Conservation (phyloP, 768 basidiomycete genomes). For the Mycena latifolia region DNA sequence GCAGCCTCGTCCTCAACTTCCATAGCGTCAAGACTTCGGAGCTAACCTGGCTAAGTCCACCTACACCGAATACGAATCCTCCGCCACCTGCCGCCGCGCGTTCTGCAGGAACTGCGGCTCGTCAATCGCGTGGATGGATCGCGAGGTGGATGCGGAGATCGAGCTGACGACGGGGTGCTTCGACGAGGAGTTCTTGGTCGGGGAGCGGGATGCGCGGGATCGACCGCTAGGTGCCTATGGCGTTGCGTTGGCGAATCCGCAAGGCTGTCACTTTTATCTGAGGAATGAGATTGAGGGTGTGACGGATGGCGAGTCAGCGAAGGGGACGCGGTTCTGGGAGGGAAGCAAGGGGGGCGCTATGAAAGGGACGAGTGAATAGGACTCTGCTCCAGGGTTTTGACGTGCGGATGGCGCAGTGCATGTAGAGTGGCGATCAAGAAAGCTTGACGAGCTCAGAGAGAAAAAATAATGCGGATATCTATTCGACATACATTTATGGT, state of each 20-base stretch:
- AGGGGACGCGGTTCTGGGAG: constrained; percentile 24
- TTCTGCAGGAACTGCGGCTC: constrained; percentile 30
- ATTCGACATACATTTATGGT: too few species aligned
- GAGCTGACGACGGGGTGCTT: constrained; percentile 19
- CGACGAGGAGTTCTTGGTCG: constrained; percentile 26
- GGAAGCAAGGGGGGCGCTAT: constrained; percentile 16
- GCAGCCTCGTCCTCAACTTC: neutral
- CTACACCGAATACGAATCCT: constrained; percentile 30
- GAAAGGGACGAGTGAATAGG: neutral
- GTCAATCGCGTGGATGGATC: constrained; percentile 21
- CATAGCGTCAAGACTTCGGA: constrained; percentile 5
- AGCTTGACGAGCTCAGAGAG: too few species aligned
- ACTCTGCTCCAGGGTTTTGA: too few species aligned
- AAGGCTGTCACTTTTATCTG: constrained; percentile 17
- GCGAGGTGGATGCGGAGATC: neutral
- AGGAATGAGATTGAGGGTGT: constrained; percentile 25
- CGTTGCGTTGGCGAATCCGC: constrained; percentile 18
- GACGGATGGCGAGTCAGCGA: constrained; percentile 3
- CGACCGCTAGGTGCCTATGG: constrained; percentile 10
- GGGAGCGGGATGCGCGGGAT: constrained; percentile 17
- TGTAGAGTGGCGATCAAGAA: too few species aligned
- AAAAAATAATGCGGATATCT: too few species aligned
- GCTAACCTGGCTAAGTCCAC: constrained; percentile 22
- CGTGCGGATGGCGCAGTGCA: too few species aligned
- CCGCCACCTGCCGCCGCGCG: constrained; percentile 5